Base-by-base conservation (phyloP, 1,284 basidiomycete species). In the Moesziomyces parantarcticus region DNA sequence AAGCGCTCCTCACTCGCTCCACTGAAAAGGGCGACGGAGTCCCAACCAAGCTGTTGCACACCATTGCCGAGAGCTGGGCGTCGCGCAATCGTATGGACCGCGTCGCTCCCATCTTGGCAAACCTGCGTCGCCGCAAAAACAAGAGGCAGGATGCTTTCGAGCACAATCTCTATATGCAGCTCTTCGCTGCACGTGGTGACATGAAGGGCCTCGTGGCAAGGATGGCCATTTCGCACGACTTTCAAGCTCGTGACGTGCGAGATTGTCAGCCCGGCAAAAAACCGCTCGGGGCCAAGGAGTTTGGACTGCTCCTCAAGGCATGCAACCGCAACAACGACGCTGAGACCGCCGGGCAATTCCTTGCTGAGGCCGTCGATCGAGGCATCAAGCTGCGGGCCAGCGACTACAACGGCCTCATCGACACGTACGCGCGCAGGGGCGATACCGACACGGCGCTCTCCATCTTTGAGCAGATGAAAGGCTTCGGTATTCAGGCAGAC, bases 381-480 rank as follows among this genome's bases (percentile, higher is more conserved):
- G 59, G 56, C 11, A 44, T 74, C 48, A 22, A 21, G 11, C 46
- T 48, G 8, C 46, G 57, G 22, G 16, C 53, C 1, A 56, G 49
- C 18, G 50, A 67, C 44, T 68, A 68, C 55, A 71, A 77, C 40
- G 20, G n/a, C 14, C 23, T 78, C 32, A 59, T 78, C 25, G 59
- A 61, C 49, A 41, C 63, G 32, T 71, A 72, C 47, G 48, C 64
- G 32, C 61, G 64, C 46, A 50, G 57, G 14, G 41, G 46, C 49
- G 65, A 78, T 58, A 50, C 70, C 20, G 60, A 63, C 14, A 85
- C 87, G 9, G 87, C 91, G n/a, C 84, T 87, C 6, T 75, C 84
- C 6, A 82, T 92, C 6, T 87, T 93, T 64, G 85, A 89, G 26
- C 87, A 90, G 76, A 90, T 95, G 89, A 87, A 88, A 34, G 73